Evolutionary conservation across 2,329 filamentous ascomycete genomes (phyloP).

Genomic region (Alternaria brassicae): DNA sequence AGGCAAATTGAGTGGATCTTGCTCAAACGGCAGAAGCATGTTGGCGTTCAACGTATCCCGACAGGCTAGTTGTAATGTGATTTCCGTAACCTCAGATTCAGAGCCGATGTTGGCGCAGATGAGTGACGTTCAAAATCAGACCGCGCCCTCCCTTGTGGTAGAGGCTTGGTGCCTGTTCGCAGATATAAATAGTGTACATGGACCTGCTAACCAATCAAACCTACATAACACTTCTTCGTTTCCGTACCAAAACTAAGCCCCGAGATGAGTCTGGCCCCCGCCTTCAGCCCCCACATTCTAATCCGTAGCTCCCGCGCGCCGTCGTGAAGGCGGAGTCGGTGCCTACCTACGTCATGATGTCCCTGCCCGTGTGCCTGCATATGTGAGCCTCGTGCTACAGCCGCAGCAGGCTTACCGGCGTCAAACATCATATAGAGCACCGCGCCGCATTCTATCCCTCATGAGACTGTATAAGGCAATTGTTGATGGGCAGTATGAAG

Average conservation of each 20-base stretch:
- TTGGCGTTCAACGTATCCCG: background rate
- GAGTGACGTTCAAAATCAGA: background rate
- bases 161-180: conserved; percentile 1
- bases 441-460: background rate
- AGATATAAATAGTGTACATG: background rate
- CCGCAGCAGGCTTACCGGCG: conserved; percentile 2
- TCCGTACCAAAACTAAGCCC: conserved; percentile 1
- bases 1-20: background rate
- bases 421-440: conserved; percentile 7
- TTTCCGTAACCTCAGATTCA: background rate
- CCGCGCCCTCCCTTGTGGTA: background rate
- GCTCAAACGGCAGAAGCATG: background rate
- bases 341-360: conserved; percentile 2
- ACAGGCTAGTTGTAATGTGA: background rate
- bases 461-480: conserved; percentile 1
- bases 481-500: conserved; percentile 21
- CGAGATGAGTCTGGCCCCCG: conserved; percentile 3
- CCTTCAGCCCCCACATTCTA: conserved; percentile 8
- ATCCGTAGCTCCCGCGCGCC: conserved; percentile 6
- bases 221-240: background rate
- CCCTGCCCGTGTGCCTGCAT: conserved; percentile 1
- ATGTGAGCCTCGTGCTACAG: conserved; percentile 10
- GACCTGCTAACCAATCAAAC: conserved; percentile 5
- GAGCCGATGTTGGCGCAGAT: background rate
- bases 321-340: conserved; percentile 1